Base-by-base conservation (phyloP, 2,329 filamentous ascomycete species). In the Dichotomopilus funicola region DNA sequence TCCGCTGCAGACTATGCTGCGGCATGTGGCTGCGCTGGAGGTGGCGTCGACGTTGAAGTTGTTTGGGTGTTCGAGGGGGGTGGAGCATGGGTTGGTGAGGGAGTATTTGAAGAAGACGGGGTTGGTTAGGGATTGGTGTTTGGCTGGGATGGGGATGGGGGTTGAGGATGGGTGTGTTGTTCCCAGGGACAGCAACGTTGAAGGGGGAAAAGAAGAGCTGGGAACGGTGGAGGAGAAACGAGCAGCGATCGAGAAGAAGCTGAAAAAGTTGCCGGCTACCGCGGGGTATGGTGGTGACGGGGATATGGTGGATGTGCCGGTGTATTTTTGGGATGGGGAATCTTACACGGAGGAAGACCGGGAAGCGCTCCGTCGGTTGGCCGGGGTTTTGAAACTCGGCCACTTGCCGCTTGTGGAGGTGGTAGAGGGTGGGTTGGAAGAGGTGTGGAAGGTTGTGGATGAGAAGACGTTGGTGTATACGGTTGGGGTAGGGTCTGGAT, bases 291-390 rank as follows among this genome's bases (percentile, higher is more conserved):
- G 12, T 4, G 51, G 55, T 3, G 41, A 49, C 10, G 4, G 1
- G 6, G 57, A 56, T 13, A n/a, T 59, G 31, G 36, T 34, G 1
- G 48, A 53, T 8, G 13, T 59, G 13, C 38, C 44, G 6, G 44
- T 59, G 1, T 50, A 50, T 5, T 47, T 59, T 4, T 34, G 33
- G 6, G 49, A 56, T 31, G 13, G 44, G 3, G 51, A 36, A 10
- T 27, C 19, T 27, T 61, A 62, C 27, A 59, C 54, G 0, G 54
- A 49, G 4, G 49, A 53, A 48, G 59, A 62, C n/a, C 36, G 40
- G 31, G 40, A 33, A 0, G 31, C 47, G 3, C 51, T 61, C 36
- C 13, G n/a, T 4, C 1, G 27, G 5, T 12, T 53, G 37, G 12
- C 11, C 1, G 46, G 41, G 41, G 34, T 53, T 1, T n/a, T 54